A percentile compares a stretch with the other conserved stretches of the same genome.
These are phyloP conservation scores for Candolleomyces eurysporus DNA, from an alignment of 768 basidiomycete species.

Conservation along the genomic window DNA sequence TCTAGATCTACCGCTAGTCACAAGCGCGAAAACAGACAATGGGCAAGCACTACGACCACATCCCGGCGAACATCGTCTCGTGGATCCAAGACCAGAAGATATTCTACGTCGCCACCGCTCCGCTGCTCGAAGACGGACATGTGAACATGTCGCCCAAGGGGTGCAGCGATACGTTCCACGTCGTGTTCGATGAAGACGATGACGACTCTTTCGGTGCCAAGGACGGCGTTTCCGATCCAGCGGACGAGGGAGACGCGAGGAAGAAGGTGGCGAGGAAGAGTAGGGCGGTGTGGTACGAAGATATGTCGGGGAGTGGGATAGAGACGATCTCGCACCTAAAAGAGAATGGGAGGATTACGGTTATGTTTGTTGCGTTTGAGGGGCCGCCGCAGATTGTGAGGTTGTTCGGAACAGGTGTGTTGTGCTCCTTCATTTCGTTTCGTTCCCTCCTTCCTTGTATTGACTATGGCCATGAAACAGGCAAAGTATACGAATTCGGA, in stretches of 20 bases:
- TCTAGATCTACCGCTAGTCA: too few relatives aligned
- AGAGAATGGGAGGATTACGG: slow-evolving; percentile 61
- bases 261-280: slow-evolving; percentile 18
- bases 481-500: slow-evolving; percentile 55
- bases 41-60: slow-evolving; percentile 53
- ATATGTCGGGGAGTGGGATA: slow-evolving; percentile 56
- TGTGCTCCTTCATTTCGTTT: neutral
- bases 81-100: slow-evolving; percentile 59
- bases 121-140: slow-evolving; percentile 54
- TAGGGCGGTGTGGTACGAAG: slow-evolving; percentile 64
- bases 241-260: neutral
- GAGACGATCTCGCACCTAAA: slow-evolving; percentile 61
- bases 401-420: slow-evolving; percentile 55
- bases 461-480: slow-evolving; percentile 23
- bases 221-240: slow-evolving; percentile 23
- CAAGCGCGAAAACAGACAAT: slow-evolving; percentile 28
- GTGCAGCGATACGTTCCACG: slow-evolving; percentile 47
- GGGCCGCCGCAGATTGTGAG: slow-evolving; percentile 59
- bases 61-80: slow-evolving; percentile 44
- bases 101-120: slow-evolving; percentile 64
- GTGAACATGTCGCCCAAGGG: slow-evolving; percentile 68
- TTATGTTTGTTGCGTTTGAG: slow-evolving; percentile 61
- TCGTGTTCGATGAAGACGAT: slow-evolving; percentile 23
- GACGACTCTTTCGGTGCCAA: slow-evolving; percentile 19
- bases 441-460: neutral